Evolutionary conservation across 768 basidiomycete species (phyloP), one percentile per base, ranked within the genome.

Genomic region (Boletales sp.): DNA sequence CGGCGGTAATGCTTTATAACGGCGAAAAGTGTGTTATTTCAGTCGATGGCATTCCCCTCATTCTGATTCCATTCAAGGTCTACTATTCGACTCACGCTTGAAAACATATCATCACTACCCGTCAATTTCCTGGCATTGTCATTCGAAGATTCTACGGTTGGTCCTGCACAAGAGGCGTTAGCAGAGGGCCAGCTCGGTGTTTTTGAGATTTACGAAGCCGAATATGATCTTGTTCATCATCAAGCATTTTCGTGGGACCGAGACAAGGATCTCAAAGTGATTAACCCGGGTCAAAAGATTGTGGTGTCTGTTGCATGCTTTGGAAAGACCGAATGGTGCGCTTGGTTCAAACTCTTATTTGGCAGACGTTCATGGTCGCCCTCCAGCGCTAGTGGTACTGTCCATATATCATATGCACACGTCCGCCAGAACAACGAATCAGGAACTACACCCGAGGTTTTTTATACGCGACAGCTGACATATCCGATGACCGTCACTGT

Each of bases 401-500:
- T 97, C 40, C 86, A 88, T 57, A 75, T 94, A 44, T 89, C 91
- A 33, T 99, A 98, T 65, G 84, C 89, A 6, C 75, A 80, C 62
- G 72, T 86, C 33, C 75, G 81, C 47, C 81, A 81, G 33, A 47
- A 66, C 59, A 55, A 61, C 57, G 55, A 59, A 30, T 50, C 65
- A 28, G 58, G 64, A 18, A 55, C 68, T 18, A 64, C 70, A 1
- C 60, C 73, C 1, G 74, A 80, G 43, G 68, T 82, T 37, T 95
- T 98, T 67, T 81, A 94, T 63, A 84, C 90, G 25, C 87, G 96
- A 21, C 92, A 91, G 61, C 68, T 97, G 46, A 81, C 86, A 30
- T 92, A 92, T 62, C 93, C 94, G 5, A 78, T 98, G 55, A 77
- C 88, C 60, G 88, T 96, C 51, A 95, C 94, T 4, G 96, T 98